These are phyloP conservation scores for Tulasnella sp. DNA, from an alignment of 768 basidiomycete genomes.

Conservation along the genomic window DNA sequence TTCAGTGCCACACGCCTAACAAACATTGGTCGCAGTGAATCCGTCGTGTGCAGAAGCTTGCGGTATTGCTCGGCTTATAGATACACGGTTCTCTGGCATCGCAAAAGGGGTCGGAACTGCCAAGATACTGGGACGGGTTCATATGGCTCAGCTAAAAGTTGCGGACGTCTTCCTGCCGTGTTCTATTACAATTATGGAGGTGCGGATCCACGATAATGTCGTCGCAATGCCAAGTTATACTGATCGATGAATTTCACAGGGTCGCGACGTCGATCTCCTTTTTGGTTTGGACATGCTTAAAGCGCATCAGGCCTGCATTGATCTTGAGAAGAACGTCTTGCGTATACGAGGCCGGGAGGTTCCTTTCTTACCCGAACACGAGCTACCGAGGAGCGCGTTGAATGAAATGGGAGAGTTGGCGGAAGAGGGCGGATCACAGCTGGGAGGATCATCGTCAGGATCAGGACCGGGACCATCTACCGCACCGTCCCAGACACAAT, in stretches of 20 bases:
- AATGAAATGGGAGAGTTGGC: conserved; percentile 8
- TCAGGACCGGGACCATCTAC: conserved; percentile 19
- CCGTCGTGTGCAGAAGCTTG: conserved; percentile 86
- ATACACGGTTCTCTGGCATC: conserved; percentile 76
- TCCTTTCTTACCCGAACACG: conserved; percentile 83
- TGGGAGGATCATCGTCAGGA: not conserved
- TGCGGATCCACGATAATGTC: conserved; percentile 22
- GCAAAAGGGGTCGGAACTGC: conserved; percentile 93
- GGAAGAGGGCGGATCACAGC: not conserved
- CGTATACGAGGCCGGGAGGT: conserved; percentile 90
- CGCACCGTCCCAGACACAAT: conserved; percentile 27
- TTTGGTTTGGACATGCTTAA: conserved; percentile 99
- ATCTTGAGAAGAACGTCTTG: conserved; percentile 77
- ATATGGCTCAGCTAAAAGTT: conserved; percentile 85
- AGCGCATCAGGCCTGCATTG: conserved; percentile 92
- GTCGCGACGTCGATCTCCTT: conserved; percentile 85
- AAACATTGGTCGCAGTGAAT: conserved; percentile 46
- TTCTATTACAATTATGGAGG: conserved; percentile 93
- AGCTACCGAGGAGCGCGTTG: conserved; percentile 71
- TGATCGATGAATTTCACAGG: conserved; percentile 33
- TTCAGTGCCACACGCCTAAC: not conserved
- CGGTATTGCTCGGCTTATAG: conserved; percentile 89
- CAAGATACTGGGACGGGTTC: conserved; percentile 85
- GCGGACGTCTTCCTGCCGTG: conserved; percentile 77
- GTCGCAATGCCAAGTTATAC: not conserved